Evolutionary conservation across 2,329 filamentous ascomycete genomes (phyloP).

Genomic region (Ascochyta lentis): DNA sequence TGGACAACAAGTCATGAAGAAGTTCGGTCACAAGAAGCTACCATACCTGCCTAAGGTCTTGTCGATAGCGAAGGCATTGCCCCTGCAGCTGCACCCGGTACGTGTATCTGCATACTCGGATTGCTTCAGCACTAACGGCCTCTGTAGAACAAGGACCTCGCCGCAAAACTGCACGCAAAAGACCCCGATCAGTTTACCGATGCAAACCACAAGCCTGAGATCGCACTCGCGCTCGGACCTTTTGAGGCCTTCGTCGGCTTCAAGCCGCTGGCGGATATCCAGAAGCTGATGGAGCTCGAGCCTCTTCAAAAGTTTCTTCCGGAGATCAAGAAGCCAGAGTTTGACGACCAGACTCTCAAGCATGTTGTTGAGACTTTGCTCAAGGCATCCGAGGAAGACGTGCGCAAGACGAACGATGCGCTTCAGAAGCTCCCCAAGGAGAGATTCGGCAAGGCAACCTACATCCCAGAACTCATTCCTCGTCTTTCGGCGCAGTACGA

Average conservation of each 20-base stretch:
- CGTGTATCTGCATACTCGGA: neutral
- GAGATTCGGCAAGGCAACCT: constrained; percentile 59
- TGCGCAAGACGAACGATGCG: constrained; percentile 61
- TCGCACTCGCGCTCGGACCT: constrained; percentile 72
- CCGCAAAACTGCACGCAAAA: constrained; percentile 67
- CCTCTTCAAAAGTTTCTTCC: constrained; percentile 63
- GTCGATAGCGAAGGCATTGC: constrained; percentile 76
- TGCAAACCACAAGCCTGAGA: constrained; percentile 80
- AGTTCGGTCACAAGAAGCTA: constrained; percentile 68
- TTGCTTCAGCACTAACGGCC: constrained; percentile 8
- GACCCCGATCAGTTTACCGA: constrained; percentile 73
- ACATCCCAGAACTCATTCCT: constrained; percentile 70
- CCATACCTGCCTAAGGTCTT: constrained; percentile 79
- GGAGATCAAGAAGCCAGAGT: constrained; percentile 48
- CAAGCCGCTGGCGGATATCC: constrained; percentile 69
- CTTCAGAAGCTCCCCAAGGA: constrained; percentile 58
- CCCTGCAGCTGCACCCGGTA: constrained; percentile 74
- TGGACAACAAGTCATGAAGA: constrained; percentile 65
- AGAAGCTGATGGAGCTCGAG: constrained; percentile 63
- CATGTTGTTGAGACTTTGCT: constrained; percentile 64
- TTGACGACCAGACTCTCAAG: constrained; percentile 65
- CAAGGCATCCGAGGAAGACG: constrained; percentile 58
- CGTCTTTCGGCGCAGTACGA: constrained; percentile 71
- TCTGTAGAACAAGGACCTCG: constrained; percentile 65
- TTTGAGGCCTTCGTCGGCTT: constrained; percentile 81